Conservation (phyloP, 768 basidiomycete species). For the Lentinula lateritia region DNA sequence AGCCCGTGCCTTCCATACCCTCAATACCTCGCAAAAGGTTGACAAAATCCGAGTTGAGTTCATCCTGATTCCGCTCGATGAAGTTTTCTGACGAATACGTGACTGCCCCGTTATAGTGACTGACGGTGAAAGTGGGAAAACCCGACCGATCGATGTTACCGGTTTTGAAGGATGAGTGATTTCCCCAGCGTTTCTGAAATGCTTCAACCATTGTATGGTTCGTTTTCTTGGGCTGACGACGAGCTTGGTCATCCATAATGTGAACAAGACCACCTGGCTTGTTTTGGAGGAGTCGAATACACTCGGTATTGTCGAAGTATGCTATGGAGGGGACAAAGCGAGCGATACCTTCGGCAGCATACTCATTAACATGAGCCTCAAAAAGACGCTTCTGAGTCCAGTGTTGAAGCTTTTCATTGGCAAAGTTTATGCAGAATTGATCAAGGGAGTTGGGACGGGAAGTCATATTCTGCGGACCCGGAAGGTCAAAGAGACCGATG, state of each 20-base stretch:
- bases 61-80: slow-evolving; percentile 83
- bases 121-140: slow-evolving; percentile 83
- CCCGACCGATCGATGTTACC: slow-evolving; percentile 73
- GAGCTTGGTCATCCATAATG: slow-evolving; percentile 96
- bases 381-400: slow-evolving; percentile 79
- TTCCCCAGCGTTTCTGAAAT: slow-evolving; percentile 90
- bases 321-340: slow-evolving; percentile 62
- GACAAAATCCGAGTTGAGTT: slow-evolving; percentile 90
- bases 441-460: slow-evolving; percentile 89
- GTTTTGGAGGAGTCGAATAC: slow-evolving; percentile 80
- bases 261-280: slow-evolving; percentile 88
- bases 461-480: slow-evolving; percentile 87
- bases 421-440: slow-evolving; percentile 95
- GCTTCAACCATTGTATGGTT: slow-evolving; percentile 94
- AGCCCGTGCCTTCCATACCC: slow-evolving; percentile 66
- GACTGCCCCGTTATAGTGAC: slow-evolving; percentile 87
- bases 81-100: slow-evolving; percentile 90
- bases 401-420: slow-evolving; percentile 85
- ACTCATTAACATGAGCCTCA: slow-evolving; percentile 78
- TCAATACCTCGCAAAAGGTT: slow-evolving; percentile 75
- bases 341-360: slow-evolving; percentile 75
- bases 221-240: slow-evolving; percentile 82
- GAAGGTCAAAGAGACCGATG: slow-evolving; percentile 91
- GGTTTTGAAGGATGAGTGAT: slow-evolving; percentile 87
- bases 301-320: slow-evolving; percentile 91